phyloP scores from a whole-genome alignment of 495 filamentous ascomycete species.

The Patellaria atrata region DNA sequence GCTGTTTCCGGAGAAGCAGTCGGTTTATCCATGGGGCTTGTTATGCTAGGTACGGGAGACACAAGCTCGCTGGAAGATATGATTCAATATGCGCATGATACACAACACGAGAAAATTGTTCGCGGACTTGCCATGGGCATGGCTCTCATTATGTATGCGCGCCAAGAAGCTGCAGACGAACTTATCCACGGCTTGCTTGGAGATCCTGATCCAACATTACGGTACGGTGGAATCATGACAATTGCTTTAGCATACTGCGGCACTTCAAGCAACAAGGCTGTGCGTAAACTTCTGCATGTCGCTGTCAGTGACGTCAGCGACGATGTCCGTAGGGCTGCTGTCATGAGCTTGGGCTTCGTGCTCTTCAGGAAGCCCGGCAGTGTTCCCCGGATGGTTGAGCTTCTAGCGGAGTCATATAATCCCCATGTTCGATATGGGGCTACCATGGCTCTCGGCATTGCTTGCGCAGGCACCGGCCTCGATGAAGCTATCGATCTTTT shows the following conservation, averaged over 20 bases:
- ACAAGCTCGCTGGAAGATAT: constrained; percentile 82
- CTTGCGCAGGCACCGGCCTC: constrained; percentile 89
- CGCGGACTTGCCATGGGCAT: constrained; percentile 90
- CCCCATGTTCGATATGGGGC: constrained; percentile 97
- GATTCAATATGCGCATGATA: constrained; percentile 96
- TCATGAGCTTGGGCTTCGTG: constrained; percentile 97
- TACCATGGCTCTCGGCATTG: constrained; percentile 95
- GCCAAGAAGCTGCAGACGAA: constrained; percentile 87
- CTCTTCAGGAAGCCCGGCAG: constrained; percentile 95
- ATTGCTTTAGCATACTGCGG: constrained; percentile 95
- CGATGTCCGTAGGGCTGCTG: constrained; percentile 90
- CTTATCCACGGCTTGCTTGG: constrained; percentile 85
- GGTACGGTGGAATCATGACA: constrained; percentile 99
- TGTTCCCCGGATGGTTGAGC: constrained; percentile 97
- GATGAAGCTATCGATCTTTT: constrained; percentile 95
- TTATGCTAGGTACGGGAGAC: constrained; percentile 94
- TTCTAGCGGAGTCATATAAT: constrained; percentile 96
- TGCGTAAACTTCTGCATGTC: constrained; percentile 90
- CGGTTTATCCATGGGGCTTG: constrained; percentile 85
- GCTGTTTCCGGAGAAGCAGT: constrained; percentile 95
- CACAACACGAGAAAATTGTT: constrained; percentile 97
- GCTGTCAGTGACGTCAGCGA: constrained; percentile 98
- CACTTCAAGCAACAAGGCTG: constrained; percentile 94
- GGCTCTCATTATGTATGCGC: constrained; percentile 95
- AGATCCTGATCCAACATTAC: constrained; percentile 82